phyloP scores from a whole-genome alignment of 179 eudicot genomes.

The Spergularia azorica region DNA sequence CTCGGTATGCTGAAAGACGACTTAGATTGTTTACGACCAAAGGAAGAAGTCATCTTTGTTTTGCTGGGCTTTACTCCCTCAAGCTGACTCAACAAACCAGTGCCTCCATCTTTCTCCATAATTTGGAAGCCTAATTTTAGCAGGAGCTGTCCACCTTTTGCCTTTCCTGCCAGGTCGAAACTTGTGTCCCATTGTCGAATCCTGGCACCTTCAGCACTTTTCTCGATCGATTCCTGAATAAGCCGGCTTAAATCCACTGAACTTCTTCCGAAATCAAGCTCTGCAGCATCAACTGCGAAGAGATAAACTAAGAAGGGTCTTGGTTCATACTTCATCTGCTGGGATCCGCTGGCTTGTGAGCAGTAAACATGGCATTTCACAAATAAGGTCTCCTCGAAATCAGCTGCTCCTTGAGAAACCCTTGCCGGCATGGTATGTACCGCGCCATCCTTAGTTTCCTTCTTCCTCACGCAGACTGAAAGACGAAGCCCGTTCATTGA shows the following conservation, averaged over 20 bases:
- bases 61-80: slow-evolving; percentile 42
- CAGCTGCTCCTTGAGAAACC: slow-evolving; percentile 90
- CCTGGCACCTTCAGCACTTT: slow-evolving; percentile 64
- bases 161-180: slow-evolving; percentile 77
- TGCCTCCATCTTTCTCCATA: slow-evolving; percentile 93
- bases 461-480: slow-evolving; percentile 81
- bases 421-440: slow-evolving; percentile 96
- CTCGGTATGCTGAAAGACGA: slow-evolving; percentile 88
- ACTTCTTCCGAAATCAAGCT: slow-evolving; percentile 81
- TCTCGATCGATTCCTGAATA: slow-evolving; percentile 75
- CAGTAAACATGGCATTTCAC: slow-evolving; percentile 80
- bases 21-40: slow-evolving; percentile 77
- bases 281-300: slow-evolving; percentile 83
- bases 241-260: slow-evolving; percentile 71
- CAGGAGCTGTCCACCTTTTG: slow-evolving; percentile 85
- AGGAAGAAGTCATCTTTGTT: slow-evolving; percentile 38
- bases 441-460: slow-evolving; percentile 83
- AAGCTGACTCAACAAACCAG: slow-evolving; percentile 58
- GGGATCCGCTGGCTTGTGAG: slow-evolving; percentile 43
- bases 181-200: slow-evolving; percentile 87
- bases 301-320: slow-evolving; percentile 72
- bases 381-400: slow-evolving; percentile 90
- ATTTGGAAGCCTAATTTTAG: slow-evolving; percentile 85
- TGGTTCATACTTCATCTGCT: slow-evolving; percentile 64
- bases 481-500: slow-evolving; percentile 97